Evolutionary conservation across 768 basidiomycete species (phyloP), one percentile per base, ranked within the genome.

Genomic region (Tubosaeta sp.): DNA sequence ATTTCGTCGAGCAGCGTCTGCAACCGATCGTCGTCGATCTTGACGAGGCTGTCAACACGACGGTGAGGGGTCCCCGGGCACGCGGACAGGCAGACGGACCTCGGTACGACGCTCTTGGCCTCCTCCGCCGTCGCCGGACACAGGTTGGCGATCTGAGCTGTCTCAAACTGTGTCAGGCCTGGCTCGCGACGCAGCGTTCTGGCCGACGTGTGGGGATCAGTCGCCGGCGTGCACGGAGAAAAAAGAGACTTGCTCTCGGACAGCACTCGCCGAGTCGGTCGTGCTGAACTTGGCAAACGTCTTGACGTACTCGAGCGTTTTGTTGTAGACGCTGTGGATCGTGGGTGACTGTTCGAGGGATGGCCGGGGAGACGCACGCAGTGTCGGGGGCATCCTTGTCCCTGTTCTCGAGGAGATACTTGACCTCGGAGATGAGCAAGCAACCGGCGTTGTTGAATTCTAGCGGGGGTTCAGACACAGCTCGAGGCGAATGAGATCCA

Each of bases 391-490:
- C 87, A 61, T 89, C 87, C 69, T 91, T 88, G 70, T 90, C 85
- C 58, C 89, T 75, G 73, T 89, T 87, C 69, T 92, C 90, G 25
- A 95, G 74, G 43, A 95, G 73, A 65, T 93, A 89, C 64, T 91
- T 91, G 66, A 94, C 93, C 64, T 95, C 93, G 1, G 90, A 92
- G 53, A 94, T 92, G 60, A 93, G 78, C 63, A 95, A 68, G 68
- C 89, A 92, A 76, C 89, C 91, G 6, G 88, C 88, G 56, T 92
- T 90, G 73, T 90, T 90, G 73, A 94, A 94, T 65, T 91, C 92
- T 91, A 14, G 38, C 39, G 12, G 55, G 25, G 35, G 29, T 41
- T 18, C 29, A 34, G 24, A 31, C 21, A 44, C 34, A 21, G 22
- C 6, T 35, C 14, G 21, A 32, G 49, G 41, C 8, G 16, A n/a